Evolutionary conservation across 371 early-diverging fungal genomes (phyloP).

Genomic region (Syncephalastrum monosporum): DNA sequence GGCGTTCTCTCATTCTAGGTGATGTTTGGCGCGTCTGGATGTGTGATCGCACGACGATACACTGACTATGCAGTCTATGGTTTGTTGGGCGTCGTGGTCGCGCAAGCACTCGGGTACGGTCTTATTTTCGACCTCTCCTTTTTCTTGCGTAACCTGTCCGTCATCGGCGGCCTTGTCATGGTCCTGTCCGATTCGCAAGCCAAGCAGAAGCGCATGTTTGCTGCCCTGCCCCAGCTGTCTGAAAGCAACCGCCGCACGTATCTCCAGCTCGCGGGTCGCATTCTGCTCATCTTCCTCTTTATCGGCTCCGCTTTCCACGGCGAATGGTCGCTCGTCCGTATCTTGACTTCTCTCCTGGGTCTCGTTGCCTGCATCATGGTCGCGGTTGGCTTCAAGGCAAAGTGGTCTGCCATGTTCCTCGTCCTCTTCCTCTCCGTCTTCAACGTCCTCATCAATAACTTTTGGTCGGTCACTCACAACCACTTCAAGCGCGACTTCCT

Average conservation of each 20-base stretch:
- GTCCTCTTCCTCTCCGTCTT: constrained; percentile 81
- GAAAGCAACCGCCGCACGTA: constrained; percentile 80
- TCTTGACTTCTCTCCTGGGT: constrained; percentile 67
- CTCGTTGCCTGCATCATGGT: constrained; percentile 87
- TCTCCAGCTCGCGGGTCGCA: constrained; percentile 83
- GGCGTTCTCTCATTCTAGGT: constrained; percentile 15
- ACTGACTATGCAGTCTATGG: constrained; percentile 80
- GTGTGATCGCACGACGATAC: constrained; percentile 74
- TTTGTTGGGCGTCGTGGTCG: constrained; percentile 71
- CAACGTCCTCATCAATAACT: constrained; percentile 91
- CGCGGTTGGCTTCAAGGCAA: constrained; percentile 93
- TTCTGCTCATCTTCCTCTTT: constrained; percentile 87
- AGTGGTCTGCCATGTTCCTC: constrained; percentile 87
- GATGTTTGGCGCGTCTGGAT: constrained; percentile 78
- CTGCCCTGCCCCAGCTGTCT: constrained; percentile 77
- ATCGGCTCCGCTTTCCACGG: constrained; percentile 82
- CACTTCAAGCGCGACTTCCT: constrained; percentile 80
- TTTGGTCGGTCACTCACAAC: constrained; percentile 85
- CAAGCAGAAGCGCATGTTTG: constrained; percentile 68
- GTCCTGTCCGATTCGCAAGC: constrained; percentile 69
- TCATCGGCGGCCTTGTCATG: constrained; percentile 89
- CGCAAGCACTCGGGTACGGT: constrained; percentile 89
- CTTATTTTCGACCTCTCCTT: constrained; percentile 83
- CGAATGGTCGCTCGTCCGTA: constrained; percentile 65
- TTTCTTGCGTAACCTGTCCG: constrained; percentile 85